Evolutionary conservation across 1,139 yeast species (phyloP), one percentile per base, ranked within the genome.

Genomic region (Protomyces macrosporus): DNA sequence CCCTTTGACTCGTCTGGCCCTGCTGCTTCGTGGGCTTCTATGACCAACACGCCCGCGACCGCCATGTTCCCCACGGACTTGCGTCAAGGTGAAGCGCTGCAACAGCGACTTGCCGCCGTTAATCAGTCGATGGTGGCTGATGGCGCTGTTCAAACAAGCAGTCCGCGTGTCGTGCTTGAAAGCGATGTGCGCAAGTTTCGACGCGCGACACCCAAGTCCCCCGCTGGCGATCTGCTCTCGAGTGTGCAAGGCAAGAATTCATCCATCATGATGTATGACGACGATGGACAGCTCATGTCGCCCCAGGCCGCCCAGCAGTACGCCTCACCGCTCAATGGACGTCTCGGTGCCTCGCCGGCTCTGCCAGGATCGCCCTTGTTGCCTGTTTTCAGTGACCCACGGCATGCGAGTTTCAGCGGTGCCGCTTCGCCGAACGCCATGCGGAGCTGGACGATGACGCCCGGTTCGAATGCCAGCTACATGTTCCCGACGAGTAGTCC

Each of bases 81-180:
- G 34, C 40, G 55, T 12, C 34, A 53, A 6, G 23, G 40, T 36
- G 58, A 55, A 32, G 45, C 55, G 10, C 68, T 75, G 67, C 76
- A 78, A 0, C 77, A 77, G n/a, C 67, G 75, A 58, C 70, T 72
- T 55, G 74, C 77, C 3, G 73, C 67, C 5, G 45, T 39, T 16
- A 55, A 52, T 33, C 52, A 36, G 32, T 34, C 62, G 3, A 45
- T 55, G 32, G 12, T 23, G 14, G 34, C 34, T 23, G 34, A 55
- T 9, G 34, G 42, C 30, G 36, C 50, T 9, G 67, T 67, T 10
- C 55, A 68, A 23, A 45, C 32, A 6, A 56, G 61, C 55, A 64
- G 50, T 35, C 50, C 66, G 56, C n/a, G 51, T 40, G 45, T 51
- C 54, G 60, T 63, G 23, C 68, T 68, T n/a, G 76, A 73, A 58